Base-by-base conservation (phyloP, 306 rosid species). In the Betula pendula region DNA sequence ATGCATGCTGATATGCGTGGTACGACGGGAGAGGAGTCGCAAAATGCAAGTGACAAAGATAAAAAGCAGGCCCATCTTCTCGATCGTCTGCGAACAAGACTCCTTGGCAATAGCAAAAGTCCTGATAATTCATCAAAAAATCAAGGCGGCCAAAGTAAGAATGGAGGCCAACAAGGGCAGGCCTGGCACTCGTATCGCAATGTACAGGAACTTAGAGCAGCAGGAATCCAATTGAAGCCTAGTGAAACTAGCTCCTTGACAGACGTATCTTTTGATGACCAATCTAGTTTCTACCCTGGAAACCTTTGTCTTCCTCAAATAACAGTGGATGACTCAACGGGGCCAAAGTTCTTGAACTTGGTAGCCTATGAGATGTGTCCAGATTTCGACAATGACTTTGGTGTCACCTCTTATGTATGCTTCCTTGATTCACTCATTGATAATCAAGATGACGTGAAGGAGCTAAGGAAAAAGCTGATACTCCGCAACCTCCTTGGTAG, bases 291-390 rank as follows among this genome's bases (percentile, higher is more conserved):
- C 69, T 3, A 9, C 22, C 14, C 62, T 0, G 80, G 82, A 40
- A 3, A 24, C 53, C 80, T 82, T 3, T 1, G 11, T 0, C 70
- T 82, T 20, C 85, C 82, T 25, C 73, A n/a, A 51, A 20, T 75
- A 12, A 55, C 56, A 0, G 67, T 79, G 17, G 82, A 73, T 1
- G 80, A 82, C 51, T 24, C 72, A 2, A 68, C 40, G 5, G 74
- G 59, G 11, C 45, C 77, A 0, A 74, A 60, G 14, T 62, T 81
- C 25, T 15, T 74, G 24, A 86, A 86, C 66, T 40, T 82, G 60
- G 77, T 79, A n/a, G 86, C 88, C 47, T 82, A 79, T 9, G 82
- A 85, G 31, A 81, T 83, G 87, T 81, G 89, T 56, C 84, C 81
- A 0, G 89, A 79, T 73, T 74, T 79, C 68, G 0, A 19, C 6